Evolutionary conservation across 2,329 filamentous ascomycete species (phyloP), one percentile per base, ranked within the genome.

Genomic region (Periconia sp.): DNA sequence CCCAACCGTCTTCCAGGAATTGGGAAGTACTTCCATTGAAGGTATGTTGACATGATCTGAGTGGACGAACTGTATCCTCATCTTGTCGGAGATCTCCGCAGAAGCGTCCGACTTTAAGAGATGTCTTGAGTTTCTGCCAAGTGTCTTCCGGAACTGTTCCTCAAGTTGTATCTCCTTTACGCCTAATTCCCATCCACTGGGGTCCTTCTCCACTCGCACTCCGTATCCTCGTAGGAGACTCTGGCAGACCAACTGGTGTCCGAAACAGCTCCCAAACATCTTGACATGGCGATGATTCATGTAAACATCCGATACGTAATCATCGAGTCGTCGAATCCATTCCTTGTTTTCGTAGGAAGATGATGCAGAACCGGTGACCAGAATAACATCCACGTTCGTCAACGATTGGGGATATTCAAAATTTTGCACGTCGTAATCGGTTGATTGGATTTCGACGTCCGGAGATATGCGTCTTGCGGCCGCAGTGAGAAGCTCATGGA

Each of bases 241-340:
- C 37, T 71, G 64, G 41, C 66, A 70, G 4, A 75, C 46, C 4
- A 75, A 45, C 40, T 76, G 72, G 36, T 76, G 73, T 1, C 73
- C 72, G 33, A 75, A 76, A 42, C 73, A 76, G 18, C 68, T 72
- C 1, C 73, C 73, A 38, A 75, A 74, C 4, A 76, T 65, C 40
- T 67, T 72, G 31, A 75, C 47, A 1, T 40, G 43, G 0, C 56
- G 55, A 10, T 59, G 29, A 4, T 47, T 59, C 43, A 40, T 54
- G 42, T 73, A 75, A 0, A 67, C 37, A 5, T 58, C 46, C 28
- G 25, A 25, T 5, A 72, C 54, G 48, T 69, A 75, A n/a, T 36
- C 23, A 10, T 57, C 46, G 2, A 67, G 52, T 23, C 22, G 40
- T 16, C 37, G 43, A 19, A 67, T 56, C 63, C 62, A 67, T n/a